Conservation (phyloP, 352 stramenopile species). For the Globisporangium yorkense region DNA sequence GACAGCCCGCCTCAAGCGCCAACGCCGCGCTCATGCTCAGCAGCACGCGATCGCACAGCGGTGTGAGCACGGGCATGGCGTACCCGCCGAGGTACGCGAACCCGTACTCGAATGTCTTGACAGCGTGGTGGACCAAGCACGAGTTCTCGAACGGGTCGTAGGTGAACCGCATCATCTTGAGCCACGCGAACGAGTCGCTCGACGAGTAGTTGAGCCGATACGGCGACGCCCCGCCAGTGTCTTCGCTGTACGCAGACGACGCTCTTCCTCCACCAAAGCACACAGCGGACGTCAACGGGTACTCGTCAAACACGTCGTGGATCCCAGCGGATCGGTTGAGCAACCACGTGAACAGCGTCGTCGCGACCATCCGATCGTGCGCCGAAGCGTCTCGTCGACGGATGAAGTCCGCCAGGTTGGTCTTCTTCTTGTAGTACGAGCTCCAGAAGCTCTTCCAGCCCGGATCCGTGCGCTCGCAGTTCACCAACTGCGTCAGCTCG, state of each 20-base stretch:
- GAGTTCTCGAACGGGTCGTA: slow-evolving; percentile 54
- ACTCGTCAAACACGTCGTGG: slow-evolving; percentile 43
- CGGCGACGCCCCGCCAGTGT: slow-evolving; percentile 18
- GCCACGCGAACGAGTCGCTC: slow-evolving; percentile 51
- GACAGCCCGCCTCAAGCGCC: slow-evolving; percentile 39
- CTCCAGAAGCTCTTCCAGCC: slow-evolving; percentile 48
- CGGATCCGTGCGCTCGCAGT: slow-evolving; percentile 25
- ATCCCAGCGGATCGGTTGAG: slow-evolving; percentile 41
- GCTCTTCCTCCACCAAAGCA: no score
- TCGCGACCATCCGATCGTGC: slow-evolving; percentile 31
- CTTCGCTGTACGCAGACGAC: slow-evolving; percentile 4
- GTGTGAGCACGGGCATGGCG: slow-evolving; percentile 36
- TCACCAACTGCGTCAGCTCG: slow-evolving; percentile 36
- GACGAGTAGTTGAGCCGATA: slow-evolving; percentile 39
- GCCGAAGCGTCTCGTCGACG: slow-evolving; percentile 17
- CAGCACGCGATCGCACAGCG: slow-evolving; percentile 51
- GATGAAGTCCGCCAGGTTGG: slow-evolving; percentile 40
- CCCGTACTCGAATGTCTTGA: slow-evolving; percentile 60
- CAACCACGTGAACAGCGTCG: slow-evolving; percentile 39
- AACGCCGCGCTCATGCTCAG: slow-evolving; percentile 51
- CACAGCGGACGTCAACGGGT: slow-evolving; percentile 6
- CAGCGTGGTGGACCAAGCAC: slow-evolving; percentile 46
- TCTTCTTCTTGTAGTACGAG: slow-evolving; percentile 35
- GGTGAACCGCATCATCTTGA: slow-evolving; percentile 53
- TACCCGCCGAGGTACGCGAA: slow-evolving; percentile 54